Evolutionary conservation across 495 filamentous ascomycete genomes (phyloP).

Genomic region (Tuber melanosporum): DNA sequence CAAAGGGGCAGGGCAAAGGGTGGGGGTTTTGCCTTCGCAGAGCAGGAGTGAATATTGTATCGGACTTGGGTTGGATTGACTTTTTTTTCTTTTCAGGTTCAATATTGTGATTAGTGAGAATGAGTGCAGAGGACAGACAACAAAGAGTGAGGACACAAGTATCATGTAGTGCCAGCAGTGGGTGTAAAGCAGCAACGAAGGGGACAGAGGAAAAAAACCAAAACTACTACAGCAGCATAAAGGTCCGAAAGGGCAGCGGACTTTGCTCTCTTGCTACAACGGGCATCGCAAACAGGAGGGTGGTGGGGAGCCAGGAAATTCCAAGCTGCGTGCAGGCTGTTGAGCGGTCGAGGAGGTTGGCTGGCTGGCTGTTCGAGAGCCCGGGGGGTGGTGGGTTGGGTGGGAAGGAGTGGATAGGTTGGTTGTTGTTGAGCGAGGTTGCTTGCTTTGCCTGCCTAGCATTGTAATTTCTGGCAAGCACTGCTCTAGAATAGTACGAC

Average conservation of each 20-base stretch:
- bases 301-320: constrained; percentile 2
- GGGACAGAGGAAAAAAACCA: not conserved
- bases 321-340: not conserved
- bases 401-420: constrained; percentile 15
- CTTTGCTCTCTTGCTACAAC: constrained; percentile 3
- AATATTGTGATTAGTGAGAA: constrained; percentile 2
- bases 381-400: not conserved
- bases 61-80: not conserved
- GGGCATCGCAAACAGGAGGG: constrained; percentile 5
- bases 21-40: not conserved
- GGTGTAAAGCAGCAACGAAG: constrained; percentile 5
- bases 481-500: not conserved
- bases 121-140: not conserved
- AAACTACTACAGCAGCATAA: not conserved
- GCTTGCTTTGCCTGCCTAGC: constrained; percentile 1
- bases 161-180: constrained; percentile 4
- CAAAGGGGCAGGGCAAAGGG: constrained; percentile 30
- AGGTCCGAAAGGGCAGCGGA: constrained; percentile 4
- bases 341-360: constrained; percentile 4
- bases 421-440: constrained; percentile 2
- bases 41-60: not conserved
- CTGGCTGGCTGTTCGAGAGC: not conserved
- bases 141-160: constrained; percentile 6
- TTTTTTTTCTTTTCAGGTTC: not conserved
- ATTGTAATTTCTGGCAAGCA: not conserved